Percentiles rank a stretch among this genome's conserved stretches.
Evolutionary conservation across 148 eudicot genomes (phyloP).

Genomic region (Heliosperma pusillum): DNA sequence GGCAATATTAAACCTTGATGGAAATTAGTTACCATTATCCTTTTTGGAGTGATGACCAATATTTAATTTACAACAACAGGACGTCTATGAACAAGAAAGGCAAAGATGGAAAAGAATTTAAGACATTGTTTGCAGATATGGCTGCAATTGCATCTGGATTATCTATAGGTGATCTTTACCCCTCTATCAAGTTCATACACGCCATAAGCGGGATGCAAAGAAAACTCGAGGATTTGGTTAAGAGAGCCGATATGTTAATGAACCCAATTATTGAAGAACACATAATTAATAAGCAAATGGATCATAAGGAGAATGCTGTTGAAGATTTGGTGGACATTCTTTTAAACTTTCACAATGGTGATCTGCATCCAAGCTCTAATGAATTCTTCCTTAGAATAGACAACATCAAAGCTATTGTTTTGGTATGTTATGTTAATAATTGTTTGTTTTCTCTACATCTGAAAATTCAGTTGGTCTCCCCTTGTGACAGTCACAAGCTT

Average conservation of each 20-base stretch:
- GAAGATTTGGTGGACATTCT: conserved; percentile 28
- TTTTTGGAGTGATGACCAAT: no score
- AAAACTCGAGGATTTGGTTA: conserved; percentile 16
- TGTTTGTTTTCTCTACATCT: no score
- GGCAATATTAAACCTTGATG: background rate
- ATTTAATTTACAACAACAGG: conserved; percentile 1
- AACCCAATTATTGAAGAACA: conserved; percentile 34
- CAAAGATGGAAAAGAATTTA: conserved; percentile 19
- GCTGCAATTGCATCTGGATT: conserved; percentile 15
- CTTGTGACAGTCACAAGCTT: no score
- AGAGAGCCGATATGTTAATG: conserved; percentile 8
- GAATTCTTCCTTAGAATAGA: conserved; percentile 19
- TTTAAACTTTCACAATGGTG: conserved; percentile 16
- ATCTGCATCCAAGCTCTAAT: background rate
- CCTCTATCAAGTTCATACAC: conserved; percentile 18
- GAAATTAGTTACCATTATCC: no score
- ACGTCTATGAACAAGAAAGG: conserved; percentile 25
- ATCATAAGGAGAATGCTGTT: background rate
- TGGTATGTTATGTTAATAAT: conserved; percentile 17
- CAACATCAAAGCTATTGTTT: conserved; percentile 25
- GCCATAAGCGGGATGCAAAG: conserved; percentile 18
- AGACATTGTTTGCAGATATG: background rate
- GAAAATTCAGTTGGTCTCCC: no score
- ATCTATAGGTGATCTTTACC: conserved; percentile 26
- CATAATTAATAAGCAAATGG: background rate